These are phyloP conservation scores for Spinellus fusiger DNA, from an alignment of 192 early-diverging fungal genomes.

Conservation along the genomic window DNA sequence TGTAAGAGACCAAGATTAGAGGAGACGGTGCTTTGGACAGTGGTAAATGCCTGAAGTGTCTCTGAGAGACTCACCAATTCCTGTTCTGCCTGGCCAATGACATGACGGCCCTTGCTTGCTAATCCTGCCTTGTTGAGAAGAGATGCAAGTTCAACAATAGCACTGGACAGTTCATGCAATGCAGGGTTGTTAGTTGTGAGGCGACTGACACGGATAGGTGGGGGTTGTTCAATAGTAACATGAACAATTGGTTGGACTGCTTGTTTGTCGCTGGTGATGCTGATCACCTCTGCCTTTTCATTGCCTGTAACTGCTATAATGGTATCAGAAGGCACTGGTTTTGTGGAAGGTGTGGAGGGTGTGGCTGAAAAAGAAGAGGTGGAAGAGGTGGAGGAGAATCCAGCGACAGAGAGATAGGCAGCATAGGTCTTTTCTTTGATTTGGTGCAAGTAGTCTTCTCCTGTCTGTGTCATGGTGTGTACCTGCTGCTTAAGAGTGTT, in stretches of 20 bases:
- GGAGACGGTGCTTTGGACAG: neutral
- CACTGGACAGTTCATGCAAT: slow-evolving; percentile 27
- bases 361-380: neutral
- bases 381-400: neutral
- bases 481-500: slow-evolving; percentile 27
- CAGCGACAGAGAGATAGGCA: neutral
- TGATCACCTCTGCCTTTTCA: neutral
- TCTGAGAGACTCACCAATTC: slow-evolving; percentile 13
- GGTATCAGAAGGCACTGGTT: too few relatives aligned
- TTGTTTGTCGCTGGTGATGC: slow-evolving; percentile 4
- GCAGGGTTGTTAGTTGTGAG: slow-evolving; percentile 28
- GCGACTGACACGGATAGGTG: slow-evolving; percentile 26
- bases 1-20: neutral
- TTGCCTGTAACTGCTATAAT: neutral
- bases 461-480: neutral
- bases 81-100: slow-evolving; percentile 53
- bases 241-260: neutral
- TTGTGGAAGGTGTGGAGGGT: neutral
- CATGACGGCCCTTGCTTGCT: slow-evolving; percentile 47
- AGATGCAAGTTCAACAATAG: slow-evolving; percentile 29
- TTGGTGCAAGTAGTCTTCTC: slow-evolving; percentile 19
- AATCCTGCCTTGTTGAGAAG: slow-evolving; percentile 35
- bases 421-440: slow-evolving; percentile 12
- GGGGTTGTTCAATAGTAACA: slow-evolving; percentile 5
- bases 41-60: neutral